Evolutionary conservation across 192 early-diverging fungal species (phyloP).

Genomic region (Podila minutissima): DNA sequence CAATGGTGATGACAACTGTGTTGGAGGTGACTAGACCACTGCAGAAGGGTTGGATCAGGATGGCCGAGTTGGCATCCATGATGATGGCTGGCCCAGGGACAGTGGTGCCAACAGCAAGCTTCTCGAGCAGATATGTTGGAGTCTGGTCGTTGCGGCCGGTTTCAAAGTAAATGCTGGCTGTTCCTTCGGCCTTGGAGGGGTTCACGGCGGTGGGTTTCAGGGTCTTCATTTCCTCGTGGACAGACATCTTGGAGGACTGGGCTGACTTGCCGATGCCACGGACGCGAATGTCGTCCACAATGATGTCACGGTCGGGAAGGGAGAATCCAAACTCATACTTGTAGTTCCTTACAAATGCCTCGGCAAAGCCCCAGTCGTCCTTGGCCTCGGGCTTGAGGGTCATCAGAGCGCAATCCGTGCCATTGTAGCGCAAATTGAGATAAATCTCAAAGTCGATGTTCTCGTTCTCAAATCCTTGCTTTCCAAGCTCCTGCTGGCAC

Average conservation of each 20-base stretch:
- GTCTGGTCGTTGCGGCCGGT: constrained; percentile 69
- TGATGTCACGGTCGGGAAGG: constrained; percentile 81
- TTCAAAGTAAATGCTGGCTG: constrained; percentile 81
- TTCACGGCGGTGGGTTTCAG: constrained; percentile 33
- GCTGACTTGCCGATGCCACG: constrained; percentile 78
- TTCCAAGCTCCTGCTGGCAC: constrained; percentile 62
- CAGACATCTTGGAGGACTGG: constrained; percentile 36
- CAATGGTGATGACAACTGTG: constrained; percentile 69
- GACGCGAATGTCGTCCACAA: constrained; percentile 93
- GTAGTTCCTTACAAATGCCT: constrained; percentile 79
- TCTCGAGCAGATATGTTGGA: constrained; percentile 75
- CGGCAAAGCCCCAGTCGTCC: constrained; percentile 70
- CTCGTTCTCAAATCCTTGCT: constrained; percentile 75
- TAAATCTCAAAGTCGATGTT: constrained; percentile 73
- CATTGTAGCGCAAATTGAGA: constrained; percentile 91
- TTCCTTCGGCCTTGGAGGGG: constrained; percentile 48
- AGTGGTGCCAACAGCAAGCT: constrained; percentile 70
- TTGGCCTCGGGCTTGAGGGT: constrained; percentile 69
- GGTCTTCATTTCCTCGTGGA: constrained; percentile 51
- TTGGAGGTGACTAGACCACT: constrained; percentile 75
- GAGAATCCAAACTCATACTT: constrained; percentile 95
- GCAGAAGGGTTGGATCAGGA: constrained; percentile 88
- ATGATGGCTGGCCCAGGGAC: constrained; percentile 91
- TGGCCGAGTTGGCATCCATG: constrained; percentile 88
- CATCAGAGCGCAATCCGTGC: constrained; percentile 94